phyloP scores from a whole-genome alignment of 352 stramenopile genomes.

The Pythium apleroticum region DNA sequence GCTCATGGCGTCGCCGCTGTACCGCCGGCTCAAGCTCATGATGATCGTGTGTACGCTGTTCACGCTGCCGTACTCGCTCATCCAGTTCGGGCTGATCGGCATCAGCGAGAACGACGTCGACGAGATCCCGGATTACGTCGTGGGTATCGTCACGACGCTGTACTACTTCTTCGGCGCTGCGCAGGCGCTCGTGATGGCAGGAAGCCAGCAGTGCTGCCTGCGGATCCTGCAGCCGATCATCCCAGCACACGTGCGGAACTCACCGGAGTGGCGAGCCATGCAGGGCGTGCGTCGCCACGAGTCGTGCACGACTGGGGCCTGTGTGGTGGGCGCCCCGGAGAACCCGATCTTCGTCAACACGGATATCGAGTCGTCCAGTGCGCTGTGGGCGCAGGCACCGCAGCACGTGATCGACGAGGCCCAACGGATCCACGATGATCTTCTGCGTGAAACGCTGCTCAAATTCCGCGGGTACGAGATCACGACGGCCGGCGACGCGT shows the following conservation, averaged over 20 bases:
- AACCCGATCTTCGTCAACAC: constrained; percentile 75
- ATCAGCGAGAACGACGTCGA: constrained; percentile 44
- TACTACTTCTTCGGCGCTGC: constrained; percentile 67
- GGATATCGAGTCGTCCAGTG: constrained; percentile 77
- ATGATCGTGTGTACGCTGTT: constrained; percentile 66
- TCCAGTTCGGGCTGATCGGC: constrained; percentile 50
- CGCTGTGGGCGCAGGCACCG: constrained; percentile 56
- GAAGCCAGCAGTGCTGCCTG: constrained; percentile 61
- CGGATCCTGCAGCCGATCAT: constrained; percentile 52
- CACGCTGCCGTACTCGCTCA: constrained; percentile 60
- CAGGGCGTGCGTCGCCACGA: constrained; percentile 28
- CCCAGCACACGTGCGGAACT: constrained; percentile 52
- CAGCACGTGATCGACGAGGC: constrained; percentile 59
- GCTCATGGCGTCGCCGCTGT: constrained; percentile 66
- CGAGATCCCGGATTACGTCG: constrained; percentile 50
- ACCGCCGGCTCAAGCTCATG: constrained; percentile 59
- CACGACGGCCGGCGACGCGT: constrained; percentile 68
- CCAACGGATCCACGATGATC: constrained; percentile 61
- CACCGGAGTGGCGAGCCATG: constrained; percentile 40
- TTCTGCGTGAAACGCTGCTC: constrained; percentile 48
- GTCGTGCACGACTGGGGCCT: constrained; percentile 26
- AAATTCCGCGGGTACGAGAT: constrained; percentile 75
- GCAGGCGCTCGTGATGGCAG: constrained; percentile 67
- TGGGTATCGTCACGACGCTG: constrained; percentile 55
- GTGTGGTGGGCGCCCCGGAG: constrained; percentile 35